These are phyloP conservation scores for Fusarium solani-melongenae DNA, from an alignment of 2,329 filamentous ascomycete species.

Conservation along the genomic window DNA sequence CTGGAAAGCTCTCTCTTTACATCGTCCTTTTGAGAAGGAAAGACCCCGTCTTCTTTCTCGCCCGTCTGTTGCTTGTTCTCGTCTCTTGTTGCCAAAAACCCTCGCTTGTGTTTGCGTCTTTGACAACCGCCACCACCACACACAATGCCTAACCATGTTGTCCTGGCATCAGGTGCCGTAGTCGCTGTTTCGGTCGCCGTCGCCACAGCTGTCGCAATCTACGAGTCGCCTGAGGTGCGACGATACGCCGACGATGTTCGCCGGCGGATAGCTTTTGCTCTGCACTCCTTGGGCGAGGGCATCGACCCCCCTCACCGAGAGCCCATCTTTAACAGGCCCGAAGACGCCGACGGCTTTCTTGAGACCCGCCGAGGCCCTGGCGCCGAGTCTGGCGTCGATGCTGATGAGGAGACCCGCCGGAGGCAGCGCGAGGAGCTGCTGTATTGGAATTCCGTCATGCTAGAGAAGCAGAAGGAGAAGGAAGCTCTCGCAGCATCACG, in stretches of 20 bases:
- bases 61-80: neutral
- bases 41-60: constrained; percentile 5
- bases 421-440: constrained; percentile 73
- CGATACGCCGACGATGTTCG: constrained; percentile 71
- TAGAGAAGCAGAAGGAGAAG: constrained; percentile 58
- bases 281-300: constrained; percentile 69
- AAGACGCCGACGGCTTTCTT: constrained; percentile 73
- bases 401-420: constrained; percentile 70
- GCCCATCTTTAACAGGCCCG: constrained; percentile 72
- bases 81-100: constrained; percentile 9
- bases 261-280: constrained; percentile 68
- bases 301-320: constrained; percentile 61
- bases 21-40: neutral
- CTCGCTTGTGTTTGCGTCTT: constrained; percentile 8
- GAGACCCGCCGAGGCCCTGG: constrained; percentile 58
- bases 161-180: constrained; percentile 66
- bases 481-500: constrained; percentile 22
- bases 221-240: constrained; percentile 72
- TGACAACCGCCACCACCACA: constrained; percentile 3
- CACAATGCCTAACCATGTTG: constrained; percentile 67
- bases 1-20: constrained; percentile 9
- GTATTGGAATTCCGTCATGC: constrained; percentile 71
- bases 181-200: constrained; percentile 68
- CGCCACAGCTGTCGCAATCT: constrained; percentile 68
- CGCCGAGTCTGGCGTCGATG: constrained; percentile 64